These are phyloP conservation scores for Flaveria sonorensis DNA, from an alignment of 129 eudicot genomes.

Conservation along the genomic window DNA sequence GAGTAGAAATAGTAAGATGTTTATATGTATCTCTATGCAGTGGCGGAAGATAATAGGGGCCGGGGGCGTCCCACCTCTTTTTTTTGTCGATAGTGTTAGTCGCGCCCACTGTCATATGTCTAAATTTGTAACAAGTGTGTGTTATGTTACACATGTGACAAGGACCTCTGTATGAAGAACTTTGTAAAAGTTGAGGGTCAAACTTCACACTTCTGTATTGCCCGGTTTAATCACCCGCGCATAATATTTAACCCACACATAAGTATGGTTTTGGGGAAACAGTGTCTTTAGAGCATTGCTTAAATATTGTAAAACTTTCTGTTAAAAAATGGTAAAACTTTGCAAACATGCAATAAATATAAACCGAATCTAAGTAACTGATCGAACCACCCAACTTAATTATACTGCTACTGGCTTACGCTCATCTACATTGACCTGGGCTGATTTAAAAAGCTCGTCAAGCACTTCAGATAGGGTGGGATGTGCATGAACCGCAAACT, in stretches of 20 bases:
- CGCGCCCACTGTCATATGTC: too few species aligned
- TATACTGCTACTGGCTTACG: constrained; percentile 38
- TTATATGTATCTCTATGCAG: too few species aligned
- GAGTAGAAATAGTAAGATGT: too few species aligned
- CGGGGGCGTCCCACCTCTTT: too few species aligned
- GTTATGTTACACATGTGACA: too few species aligned
- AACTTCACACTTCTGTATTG: not conserved
- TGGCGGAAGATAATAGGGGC: too few species aligned
- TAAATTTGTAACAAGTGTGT: too few species aligned
- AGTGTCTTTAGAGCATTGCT: not conserved
- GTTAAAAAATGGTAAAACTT: not conserved
- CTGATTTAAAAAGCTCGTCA: constrained; percentile 90
- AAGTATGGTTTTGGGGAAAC: not conserved
- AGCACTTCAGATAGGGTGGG: constrained; percentile 97
- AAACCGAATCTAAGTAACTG: constrained; percentile 5
- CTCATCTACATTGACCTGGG: constrained; percentile 40
- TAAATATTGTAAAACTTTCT: not conserved
- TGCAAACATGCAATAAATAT: not conserved
- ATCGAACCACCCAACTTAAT: constrained; percentile 11
- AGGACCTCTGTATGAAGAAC: too few species aligned
- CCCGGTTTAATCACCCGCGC: not conserved
- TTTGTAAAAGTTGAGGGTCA: not conserved
- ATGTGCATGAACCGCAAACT: constrained; percentile 94
- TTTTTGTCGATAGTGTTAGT: too few species aligned
- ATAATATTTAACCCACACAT: not conserved